These are phyloP conservation scores for Micractinium sp. DNA, from an alignment of 139 green algal genomes.

Conservation along the genomic window DNA sequence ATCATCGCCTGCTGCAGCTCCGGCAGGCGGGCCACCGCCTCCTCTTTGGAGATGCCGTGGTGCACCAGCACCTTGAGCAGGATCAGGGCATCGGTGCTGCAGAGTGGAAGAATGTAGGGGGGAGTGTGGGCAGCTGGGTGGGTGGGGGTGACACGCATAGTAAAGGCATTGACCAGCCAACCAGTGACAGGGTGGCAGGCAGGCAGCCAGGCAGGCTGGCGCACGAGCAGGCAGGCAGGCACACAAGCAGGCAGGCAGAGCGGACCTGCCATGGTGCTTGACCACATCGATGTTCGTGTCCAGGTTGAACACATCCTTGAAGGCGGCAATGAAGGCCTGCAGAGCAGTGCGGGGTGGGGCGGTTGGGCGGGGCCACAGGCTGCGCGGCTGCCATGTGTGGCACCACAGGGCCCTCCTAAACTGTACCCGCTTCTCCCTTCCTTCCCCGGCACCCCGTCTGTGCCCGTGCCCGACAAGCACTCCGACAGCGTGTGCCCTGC, in stretches of 20 bases:
- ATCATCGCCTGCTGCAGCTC: conserved; percentile 62
- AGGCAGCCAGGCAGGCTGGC: background rate
- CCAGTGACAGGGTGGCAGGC: too few relatives aligned
- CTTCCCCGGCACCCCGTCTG: too few relatives aligned
- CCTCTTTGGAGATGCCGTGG: background rate
- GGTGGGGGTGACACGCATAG: too few relatives aligned
- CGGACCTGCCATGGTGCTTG: conserved; percentile 66
- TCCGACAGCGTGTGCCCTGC: background rate
- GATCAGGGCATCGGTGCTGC: conserved; percentile 67
- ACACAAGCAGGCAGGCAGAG: background rate
- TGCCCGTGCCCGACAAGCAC: too few relatives aligned
- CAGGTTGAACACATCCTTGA: conserved; percentile 61
- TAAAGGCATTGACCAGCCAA: too few relatives aligned
- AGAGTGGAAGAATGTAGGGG: too few relatives aligned
- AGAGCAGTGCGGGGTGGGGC: background rate
- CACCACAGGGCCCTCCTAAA: background rate
- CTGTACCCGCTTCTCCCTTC: too few relatives aligned
- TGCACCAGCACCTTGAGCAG: conserved; percentile 53
- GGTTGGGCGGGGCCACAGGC: background rate
- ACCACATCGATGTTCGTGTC: conserved; percentile 72
- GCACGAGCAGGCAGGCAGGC: too few relatives aligned
- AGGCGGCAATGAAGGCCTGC: conserved; percentile 57
- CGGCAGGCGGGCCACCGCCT: conserved; percentile 51
- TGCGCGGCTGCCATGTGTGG: background rate
- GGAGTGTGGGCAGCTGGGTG: too few relatives aligned